Evolutionary conservation across 129 eudicot species (phyloP).

Genomic region (Cynara cardunculus): DNA sequence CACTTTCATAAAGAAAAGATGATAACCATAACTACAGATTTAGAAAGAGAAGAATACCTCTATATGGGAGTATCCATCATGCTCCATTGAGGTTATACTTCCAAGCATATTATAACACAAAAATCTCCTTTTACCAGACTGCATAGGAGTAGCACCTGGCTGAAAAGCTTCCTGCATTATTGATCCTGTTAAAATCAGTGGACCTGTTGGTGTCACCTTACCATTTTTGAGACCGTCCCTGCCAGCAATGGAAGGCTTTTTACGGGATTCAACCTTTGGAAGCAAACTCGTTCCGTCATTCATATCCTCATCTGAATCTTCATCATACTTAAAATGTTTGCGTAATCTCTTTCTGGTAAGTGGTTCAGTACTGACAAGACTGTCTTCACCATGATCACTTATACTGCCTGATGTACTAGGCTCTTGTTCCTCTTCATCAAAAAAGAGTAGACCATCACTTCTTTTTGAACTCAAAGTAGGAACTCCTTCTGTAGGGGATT

Average conservation of each 20-base stretch:
- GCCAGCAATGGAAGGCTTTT: slow-evolving; percentile 43
- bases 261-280: slow-evolving; percentile 50
- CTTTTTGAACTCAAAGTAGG: slow-evolving; percentile 44
- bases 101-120: slow-evolving; percentile 97
- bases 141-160: slow-evolving; percentile 91
- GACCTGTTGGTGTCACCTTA: slow-evolving; percentile 28
- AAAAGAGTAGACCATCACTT: slow-evolving; percentile 62
- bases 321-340: slow-evolving; percentile 44
- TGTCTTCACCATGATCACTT: slow-evolving; percentile 82
- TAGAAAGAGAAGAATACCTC: slow-evolving; percentile 48
- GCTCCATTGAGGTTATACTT: slow-evolving; percentile 87
- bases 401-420: slow-evolving; percentile 75
- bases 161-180: slow-evolving; percentile 90
- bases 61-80: slow-evolving; percentile 90
- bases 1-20: slow-evolving; percentile 5
- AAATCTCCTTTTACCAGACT: slow-evolving; percentile 80
- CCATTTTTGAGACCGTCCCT: slow-evolving; percentile 35
- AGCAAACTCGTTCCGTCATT: slow-evolving; percentile 34
- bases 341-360: slow-evolving; percentile 69
- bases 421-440: slow-evolving; percentile 78
- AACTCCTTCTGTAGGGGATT: slow-evolving; percentile 87
- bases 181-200: slow-evolving; percentile 21
- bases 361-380: slow-evolving; percentile 49
- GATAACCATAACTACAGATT: neutral
- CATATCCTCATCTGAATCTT: slow-evolving; percentile 52